These are phyloP conservation scores for Botrytis medusae DNA, from an alignment of 2,329 filamentous ascomycete genomes.

Conservation along the genomic window DNA sequence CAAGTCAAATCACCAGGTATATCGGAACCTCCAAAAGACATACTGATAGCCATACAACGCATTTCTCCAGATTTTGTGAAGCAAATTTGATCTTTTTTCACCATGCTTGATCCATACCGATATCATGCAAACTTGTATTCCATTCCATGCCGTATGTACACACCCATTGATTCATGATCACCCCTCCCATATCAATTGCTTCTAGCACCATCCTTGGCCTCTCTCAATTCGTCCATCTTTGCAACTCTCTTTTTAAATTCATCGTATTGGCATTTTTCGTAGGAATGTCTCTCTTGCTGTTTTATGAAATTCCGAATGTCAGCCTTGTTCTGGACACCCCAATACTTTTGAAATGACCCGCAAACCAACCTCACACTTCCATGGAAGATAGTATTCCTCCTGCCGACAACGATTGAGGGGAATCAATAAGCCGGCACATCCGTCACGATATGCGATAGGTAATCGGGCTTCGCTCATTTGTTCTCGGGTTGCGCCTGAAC, in stretches of 20 bases:
- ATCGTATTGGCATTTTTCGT: constrained; percentile 99
- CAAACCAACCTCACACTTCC: constrained; percentile 87
- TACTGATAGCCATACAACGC: not conserved
- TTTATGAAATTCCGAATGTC: constrained; percentile 19
- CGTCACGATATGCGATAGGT: constrained; percentile 89
- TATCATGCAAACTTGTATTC: constrained; percentile 25
- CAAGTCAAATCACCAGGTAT: not conserved
- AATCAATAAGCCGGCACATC: constrained; percentile 91
- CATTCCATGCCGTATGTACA: constrained; percentile 31
- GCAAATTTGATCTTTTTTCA: not conserved
- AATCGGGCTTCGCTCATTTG: constrained; percentile 91
- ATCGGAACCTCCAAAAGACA: not conserved
- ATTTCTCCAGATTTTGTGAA: not conserved
- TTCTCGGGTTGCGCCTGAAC: constrained; percentile 68
- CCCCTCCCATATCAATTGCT: constrained; percentile 63
- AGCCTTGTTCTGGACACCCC: constrained; percentile 19
- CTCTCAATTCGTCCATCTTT: constrained; percentile 97
- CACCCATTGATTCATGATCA: constrained; percentile 1
- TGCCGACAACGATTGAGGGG: constrained; percentile 92
- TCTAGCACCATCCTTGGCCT: constrained; percentile 76
- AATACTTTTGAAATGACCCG: not conserved
- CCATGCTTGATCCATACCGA: not conserved
- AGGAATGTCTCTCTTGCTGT: constrained; percentile 94
- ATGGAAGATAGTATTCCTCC: constrained; percentile 90
- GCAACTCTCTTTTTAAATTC: constrained; percentile 98